These are phyloP conservation scores for Byssothecium circinans DNA, from an alignment of 2,329 filamentous ascomycete species.

Conservation along the genomic window DNA sequence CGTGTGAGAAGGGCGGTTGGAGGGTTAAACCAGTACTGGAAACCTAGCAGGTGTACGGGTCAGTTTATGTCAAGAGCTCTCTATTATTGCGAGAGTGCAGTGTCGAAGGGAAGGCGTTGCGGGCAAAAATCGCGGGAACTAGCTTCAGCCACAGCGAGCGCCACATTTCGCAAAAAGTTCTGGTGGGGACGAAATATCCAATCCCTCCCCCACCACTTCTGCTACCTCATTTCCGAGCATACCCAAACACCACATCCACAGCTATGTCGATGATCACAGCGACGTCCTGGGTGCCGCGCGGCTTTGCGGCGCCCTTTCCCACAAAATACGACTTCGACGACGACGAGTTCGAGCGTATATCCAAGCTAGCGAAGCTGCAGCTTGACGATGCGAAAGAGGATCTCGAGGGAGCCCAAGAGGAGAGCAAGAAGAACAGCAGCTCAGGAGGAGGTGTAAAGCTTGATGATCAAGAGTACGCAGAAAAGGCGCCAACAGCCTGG, in stretches of 20 bases:
- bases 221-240: constrained; percentile 9
- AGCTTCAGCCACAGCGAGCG: constrained; percentile 4
- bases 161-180: constrained; percentile 12
- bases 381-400: constrained; percentile 91
- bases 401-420: constrained; percentile 59
- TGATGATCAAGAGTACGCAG: constrained; percentile 20
- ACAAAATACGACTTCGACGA: constrained; percentile 55
- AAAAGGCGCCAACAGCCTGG: background rate
- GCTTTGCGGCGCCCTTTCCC: constrained; percentile 53
- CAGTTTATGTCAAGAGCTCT: too few relatives aligned
- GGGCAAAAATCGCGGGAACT: background rate
- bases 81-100: too few relatives aligned
- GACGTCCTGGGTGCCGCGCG: constrained; percentile 56
- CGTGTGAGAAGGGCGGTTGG: too few relatives aligned
- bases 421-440: constrained; percentile 21
- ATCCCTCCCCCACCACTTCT: constrained; percentile 5
- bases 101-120: too few relatives aligned
- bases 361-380: constrained; percentile 61
- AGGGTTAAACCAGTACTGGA: too few relatives aligned
- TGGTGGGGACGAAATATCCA: constrained; percentile 14
- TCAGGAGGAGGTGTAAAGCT: constrained; percentile 22
- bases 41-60: too few relatives aligned
- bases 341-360: constrained; percentile 55
- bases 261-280: constrained; percentile 60
- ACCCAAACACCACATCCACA: background rate